These are phyloP conservation scores for Wickerhamomyces alni DNA, from an alignment of 805 yeast genomes.

Conservation along the genomic window DNA sequence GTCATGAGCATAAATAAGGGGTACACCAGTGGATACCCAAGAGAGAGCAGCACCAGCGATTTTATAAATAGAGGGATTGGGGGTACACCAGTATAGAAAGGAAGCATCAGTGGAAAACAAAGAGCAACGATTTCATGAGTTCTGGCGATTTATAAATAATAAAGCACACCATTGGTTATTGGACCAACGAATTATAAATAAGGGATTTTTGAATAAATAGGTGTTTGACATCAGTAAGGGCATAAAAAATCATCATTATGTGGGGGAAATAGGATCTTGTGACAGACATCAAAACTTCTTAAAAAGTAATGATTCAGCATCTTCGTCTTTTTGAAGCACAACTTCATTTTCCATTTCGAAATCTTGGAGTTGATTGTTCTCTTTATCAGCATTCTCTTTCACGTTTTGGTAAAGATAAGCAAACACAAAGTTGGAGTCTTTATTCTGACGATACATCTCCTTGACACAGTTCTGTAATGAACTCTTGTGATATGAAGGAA, in stretches of 20 bases:
- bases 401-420: constrained; percentile 6
- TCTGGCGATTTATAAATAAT: background rate
- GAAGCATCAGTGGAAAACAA: background rate
- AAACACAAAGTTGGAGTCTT: constrained; percentile 10
- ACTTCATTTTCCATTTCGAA: background rate
- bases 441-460: constrained; percentile 9
- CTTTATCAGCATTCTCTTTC: constrained; percentile 8
- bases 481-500: constrained; percentile 4
- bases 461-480: constrained; percentile 2
- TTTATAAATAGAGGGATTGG: background rate
- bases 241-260: background rate
- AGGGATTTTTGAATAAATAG: background rate
- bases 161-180: background rate
- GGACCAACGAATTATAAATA: background rate
- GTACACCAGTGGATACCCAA: background rate
- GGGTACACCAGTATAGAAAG: background rate
- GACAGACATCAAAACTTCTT: constrained; percentile 2
- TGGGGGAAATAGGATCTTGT: no score
- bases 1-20: constrained; percentile 1
- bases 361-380: background rate
- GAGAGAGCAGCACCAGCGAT: background rate
- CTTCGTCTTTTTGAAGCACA: constrained; percentile 6
- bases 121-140: background rate
- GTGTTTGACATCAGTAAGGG: no score
- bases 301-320: constrained; percentile 3